Evolutionary conservation across 2,329 filamentous ascomycete species (phyloP).

Genomic region (Diaporthe vaccinii): DNA sequence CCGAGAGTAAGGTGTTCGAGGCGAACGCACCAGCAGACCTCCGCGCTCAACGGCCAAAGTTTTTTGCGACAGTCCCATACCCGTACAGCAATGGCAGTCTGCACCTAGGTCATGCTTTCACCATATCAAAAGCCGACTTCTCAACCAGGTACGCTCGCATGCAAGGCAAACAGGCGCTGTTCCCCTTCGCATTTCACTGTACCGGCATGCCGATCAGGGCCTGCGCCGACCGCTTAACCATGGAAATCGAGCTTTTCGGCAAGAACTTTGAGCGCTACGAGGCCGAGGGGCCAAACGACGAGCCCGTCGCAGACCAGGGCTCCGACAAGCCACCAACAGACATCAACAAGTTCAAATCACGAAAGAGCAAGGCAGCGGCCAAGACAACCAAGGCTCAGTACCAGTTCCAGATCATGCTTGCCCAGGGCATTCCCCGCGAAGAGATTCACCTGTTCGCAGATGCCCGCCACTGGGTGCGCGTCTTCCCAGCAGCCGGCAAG

Average conservation of each 20-base stretch:
- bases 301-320: background rate
- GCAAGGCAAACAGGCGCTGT: constrained; percentile 2
- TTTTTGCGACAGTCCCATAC: constrained; percentile 10
- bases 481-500: constrained; percentile 9
- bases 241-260: constrained; percentile 8
- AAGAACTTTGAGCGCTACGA: constrained; percentile 4
- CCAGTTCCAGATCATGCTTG: constrained; percentile 8
- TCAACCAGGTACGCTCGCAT: constrained; percentile 1
- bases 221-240: constrained; percentile 2
- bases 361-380: constrained; percentile 3
- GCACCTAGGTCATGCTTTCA: constrained; percentile 10
- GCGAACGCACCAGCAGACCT: constrained; percentile 2
- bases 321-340: constrained; percentile 3
- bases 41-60: constrained; percentile 5
- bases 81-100: constrained; percentile 6
- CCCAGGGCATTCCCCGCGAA: constrained; percentile 3
- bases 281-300: background rate
- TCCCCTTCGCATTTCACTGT: constrained; percentile 8
- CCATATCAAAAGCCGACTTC: constrained; percentile 7
- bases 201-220: constrained; percentile 2
- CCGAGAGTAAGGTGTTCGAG: constrained; percentile 2
- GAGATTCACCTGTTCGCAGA: constrained; percentile 5
- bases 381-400: constrained; percentile 1
- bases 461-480: constrained; percentile 4
- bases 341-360: constrained; percentile 2